Evolutionary conservation across 176 grass and related monocot species (phyloP).

Genomic region (Triticum timopheevii): DNA sequence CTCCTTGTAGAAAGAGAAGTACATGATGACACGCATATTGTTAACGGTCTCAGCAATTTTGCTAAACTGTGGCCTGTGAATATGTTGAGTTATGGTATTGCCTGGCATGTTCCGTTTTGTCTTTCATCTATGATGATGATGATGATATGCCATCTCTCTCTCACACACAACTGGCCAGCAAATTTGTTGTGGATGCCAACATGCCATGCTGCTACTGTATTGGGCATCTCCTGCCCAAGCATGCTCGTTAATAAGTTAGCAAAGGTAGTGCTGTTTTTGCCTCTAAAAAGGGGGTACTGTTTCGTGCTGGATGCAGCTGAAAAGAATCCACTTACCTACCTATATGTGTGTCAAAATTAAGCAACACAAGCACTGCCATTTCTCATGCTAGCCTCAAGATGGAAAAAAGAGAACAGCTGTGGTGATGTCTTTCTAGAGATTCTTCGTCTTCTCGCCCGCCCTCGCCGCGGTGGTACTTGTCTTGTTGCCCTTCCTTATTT

Average conservation of each 20-base stretch:
- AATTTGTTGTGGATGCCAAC: neutral
- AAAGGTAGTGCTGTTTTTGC: neutral
- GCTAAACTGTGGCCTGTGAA: neutral
- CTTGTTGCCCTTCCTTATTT: no score
- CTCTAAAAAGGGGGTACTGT: neutral
- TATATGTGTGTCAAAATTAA: neutral
- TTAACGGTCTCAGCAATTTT: neutral
- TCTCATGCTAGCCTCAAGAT: neutral
- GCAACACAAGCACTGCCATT: neutral
- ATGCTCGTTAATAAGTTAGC: neutral
- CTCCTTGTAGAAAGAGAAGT: neutral
- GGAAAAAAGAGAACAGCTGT: neutral
- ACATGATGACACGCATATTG: neutral
- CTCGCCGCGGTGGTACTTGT: no score
- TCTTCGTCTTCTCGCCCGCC: no score
- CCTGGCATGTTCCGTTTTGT: neutral
- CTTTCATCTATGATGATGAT: neutral
- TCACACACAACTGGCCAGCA: neutral
- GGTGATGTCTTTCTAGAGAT: no score
- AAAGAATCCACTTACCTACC: neutral
- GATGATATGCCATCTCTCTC: slow-evolving; percentile 12
- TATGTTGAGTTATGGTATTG: slow-evolving; percentile 13
- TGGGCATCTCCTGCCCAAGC: neutral
- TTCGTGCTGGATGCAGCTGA: neutral
- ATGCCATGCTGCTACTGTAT: neutral